Conservation (phyloP, 2,329 filamentous ascomycete species). For the Ramularia collo-cygni region DNA sequence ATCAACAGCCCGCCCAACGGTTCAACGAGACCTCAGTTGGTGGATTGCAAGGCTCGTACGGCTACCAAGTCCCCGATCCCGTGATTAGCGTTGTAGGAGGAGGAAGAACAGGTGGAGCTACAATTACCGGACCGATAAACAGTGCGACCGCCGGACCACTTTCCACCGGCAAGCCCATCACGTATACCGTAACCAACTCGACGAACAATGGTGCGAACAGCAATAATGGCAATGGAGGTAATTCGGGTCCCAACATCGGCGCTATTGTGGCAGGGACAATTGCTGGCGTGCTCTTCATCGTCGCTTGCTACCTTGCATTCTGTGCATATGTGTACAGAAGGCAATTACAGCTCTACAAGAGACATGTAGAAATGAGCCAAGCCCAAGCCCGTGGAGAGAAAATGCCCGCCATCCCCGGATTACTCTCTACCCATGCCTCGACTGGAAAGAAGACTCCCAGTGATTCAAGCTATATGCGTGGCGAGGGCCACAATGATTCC, state of each 20-base stretch:
- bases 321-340: constrained; percentile 68
- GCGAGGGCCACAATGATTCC: constrained; percentile 3
- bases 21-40: constrained; percentile 41
- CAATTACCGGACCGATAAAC: constrained; percentile 55
- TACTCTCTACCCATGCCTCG: constrained; percentile 20
- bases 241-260: constrained; percentile 41
- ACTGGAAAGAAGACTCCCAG: constrained; percentile 11
- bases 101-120: constrained; percentile 59
- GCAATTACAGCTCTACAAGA: constrained; percentile 62
- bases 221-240: constrained; percentile 1
- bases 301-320: constrained; percentile 61
- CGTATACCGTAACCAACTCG: constrained; percentile 59
- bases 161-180: constrained; percentile 61
- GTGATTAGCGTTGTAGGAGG: constrained; percentile 65
- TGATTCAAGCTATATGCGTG: constrained; percentile 9
- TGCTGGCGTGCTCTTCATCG: constrained; percentile 57
- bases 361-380: constrained; percentile 60
- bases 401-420: constrained; percentile 23
- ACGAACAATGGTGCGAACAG: constrained; percentile 16
- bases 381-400: constrained; percentile 32
- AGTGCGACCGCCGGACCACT: constrained; percentile 62
- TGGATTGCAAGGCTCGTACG: constrained; percentile 52
- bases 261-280: constrained; percentile 55
- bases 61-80: constrained; percentile 62
- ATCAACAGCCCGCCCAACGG: constrained; percentile 47